A percentile compares a stretch with the other conserved stretches of the same genome.
Conservation (phyloP, 2,329 filamentous ascomycete species). For the Gaeumannomyces tritici region DNA sequence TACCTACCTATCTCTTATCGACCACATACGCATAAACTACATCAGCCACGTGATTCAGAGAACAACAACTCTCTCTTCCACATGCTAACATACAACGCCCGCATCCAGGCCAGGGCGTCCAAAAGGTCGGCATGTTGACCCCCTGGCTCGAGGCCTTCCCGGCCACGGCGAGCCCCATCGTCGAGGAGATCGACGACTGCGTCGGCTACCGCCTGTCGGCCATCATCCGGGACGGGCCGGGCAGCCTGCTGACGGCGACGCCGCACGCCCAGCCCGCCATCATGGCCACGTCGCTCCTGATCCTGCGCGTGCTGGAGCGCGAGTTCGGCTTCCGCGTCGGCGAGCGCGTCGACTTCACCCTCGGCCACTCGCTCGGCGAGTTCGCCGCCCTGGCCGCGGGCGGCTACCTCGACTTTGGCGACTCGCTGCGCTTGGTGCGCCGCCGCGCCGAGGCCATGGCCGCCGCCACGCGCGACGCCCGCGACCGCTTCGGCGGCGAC, state of each 20-base stretch:
- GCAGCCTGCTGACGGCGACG: constrained; percentile 66
- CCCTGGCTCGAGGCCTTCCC: constrained; percentile 87
- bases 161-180: constrained; percentile 59
- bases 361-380: constrained; percentile 88
- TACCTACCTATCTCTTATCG: constrained; percentile 22
- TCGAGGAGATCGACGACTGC: constrained; percentile 77
- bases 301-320: constrained; percentile 75
- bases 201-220: constrained; percentile 66
- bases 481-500: constrained; percentile 60
- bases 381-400: constrained; percentile 85
- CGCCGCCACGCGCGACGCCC: constrained; percentile 58
- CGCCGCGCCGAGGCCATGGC: constrained; percentile 77
- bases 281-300: constrained; percentile 88
- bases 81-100: constrained; percentile 1
- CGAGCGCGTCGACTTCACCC: constrained; percentile 67
- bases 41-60: neutral
- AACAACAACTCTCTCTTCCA: neutral
- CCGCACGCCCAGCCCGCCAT: constrained; percentile 90
- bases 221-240: constrained; percentile 73
- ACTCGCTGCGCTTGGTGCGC: constrained; percentile 69
- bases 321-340: constrained; percentile 70
- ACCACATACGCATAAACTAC: neutral
- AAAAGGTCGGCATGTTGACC: constrained; percentile 77
- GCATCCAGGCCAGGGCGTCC: constrained; percentile 68
- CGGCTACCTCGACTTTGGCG: constrained; percentile 67